Evolutionary conservation across 2,329 filamentous ascomycete species (phyloP), one percentile per base, ranked within the genome.

Genomic region (Diaporthe vaccinii): DNA sequence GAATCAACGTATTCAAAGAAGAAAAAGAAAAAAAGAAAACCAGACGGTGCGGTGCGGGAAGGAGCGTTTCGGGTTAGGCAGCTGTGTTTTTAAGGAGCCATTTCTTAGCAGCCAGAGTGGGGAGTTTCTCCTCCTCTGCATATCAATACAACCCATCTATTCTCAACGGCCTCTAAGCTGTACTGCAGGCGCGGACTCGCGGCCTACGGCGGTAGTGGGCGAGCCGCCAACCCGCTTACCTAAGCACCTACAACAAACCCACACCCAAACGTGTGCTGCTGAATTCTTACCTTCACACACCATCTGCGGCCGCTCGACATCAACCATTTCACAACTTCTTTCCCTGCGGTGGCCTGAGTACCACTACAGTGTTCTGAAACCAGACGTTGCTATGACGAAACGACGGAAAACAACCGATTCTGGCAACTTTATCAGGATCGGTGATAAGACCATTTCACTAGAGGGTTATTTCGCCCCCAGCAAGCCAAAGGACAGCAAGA

Each of bases 401-500:
- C 22, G 78, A 78, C 70, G 80, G 78, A 67, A 80, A 81, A 74
- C 82, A 79, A 72, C 80, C 74, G 22, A 86, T 85, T 77, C 76
- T 77, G 69, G 80, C 77, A 72, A 86, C 67, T 80, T 86, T 7
- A 78, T 90, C 73, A 87, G 82, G 34, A 84, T 90, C 46, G 87
- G 87, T 20, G 83, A 86, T 39, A 90, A 87, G 73, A 80, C 82
- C 17, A 87, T 90, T 34, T 88, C 86, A 0, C 78, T 90, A 0
- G 85, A 86, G 34, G 88, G 86, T 9, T 90, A 89, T 76, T 82
- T 90, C 39, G 82, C 80, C 65, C 83, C 82, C 65, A 84, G 84
- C 78, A 82, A 81, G 36, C 70, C 78, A 57, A 81, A 81, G 74
- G 76, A 58, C 8, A 44, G 22, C 36, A 49, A 69, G 49, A 41